These are phyloP conservation scores for Eucalyptus viminalis DNA, from an alignment of 345 rosid genomes.

Conservation along the genomic window DNA sequence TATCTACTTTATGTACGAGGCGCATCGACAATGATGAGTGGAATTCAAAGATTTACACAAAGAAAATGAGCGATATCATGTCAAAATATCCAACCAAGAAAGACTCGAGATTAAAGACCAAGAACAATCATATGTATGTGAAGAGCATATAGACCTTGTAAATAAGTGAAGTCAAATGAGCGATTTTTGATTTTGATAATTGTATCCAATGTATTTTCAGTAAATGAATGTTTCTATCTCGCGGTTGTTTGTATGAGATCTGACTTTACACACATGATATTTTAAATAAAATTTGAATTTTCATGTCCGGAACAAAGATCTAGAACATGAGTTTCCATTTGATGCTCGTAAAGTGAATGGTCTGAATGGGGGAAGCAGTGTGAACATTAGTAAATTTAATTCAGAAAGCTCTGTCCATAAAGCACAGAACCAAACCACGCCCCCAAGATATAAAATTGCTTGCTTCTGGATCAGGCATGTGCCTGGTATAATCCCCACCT, in stretches of 20 bases:
- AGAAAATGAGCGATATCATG: neutral
- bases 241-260: accelerated
- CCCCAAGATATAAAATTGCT: neutral
- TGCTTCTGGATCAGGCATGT: neutral
- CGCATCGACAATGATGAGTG: neutral
- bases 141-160: neutral
- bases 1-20: neutral
- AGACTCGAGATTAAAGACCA: accelerated
- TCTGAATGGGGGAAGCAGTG: neutral
- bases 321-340: neutral
- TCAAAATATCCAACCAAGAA: neutral
- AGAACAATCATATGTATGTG: neutral
- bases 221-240: neutral
- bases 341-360: neutral
- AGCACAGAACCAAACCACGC: neutral
- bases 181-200: neutral
- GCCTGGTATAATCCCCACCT: neutral
- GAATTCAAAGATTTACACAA: neutral
- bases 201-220: accelerated
- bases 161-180: too few relatives aligned
- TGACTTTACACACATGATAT: neutral
- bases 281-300: neutral
- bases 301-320: neutral
- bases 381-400: neutral
- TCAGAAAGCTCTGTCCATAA: neutral